Base-by-base conservation (phyloP, 768 basidiomycete species). In the Phylloporus arenicola region DNA sequence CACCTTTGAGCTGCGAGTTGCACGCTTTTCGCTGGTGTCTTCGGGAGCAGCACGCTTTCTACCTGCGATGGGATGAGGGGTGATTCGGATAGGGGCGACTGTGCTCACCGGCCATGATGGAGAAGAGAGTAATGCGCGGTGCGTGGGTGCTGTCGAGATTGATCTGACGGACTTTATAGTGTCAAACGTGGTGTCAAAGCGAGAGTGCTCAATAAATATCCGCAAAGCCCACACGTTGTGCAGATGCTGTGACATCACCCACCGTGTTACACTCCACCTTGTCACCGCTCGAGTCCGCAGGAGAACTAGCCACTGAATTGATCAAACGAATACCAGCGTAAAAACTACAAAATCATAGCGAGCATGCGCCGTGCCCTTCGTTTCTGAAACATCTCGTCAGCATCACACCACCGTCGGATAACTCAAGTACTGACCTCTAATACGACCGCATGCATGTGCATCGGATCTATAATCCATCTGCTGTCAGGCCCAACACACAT, bases 1-100 rank as follows among this genome's bases (percentile, higher is more conserved):
- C 1, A 68, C 70, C 63, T 82, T 83, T 35, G 77, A 68, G 37
- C 75, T 71, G 52, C 78, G 74, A 17, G 78, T 71, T 52, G 65
- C 68, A 40, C 66, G 66, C 49, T 62, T 68, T 44, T 48, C 66
- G 9, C 64, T 50, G 38, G 57, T 52, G 19, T 62, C 61, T 7
- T 71, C 75, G 30, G 30, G 2, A 7, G 72, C 68, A 27, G 77
- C 71, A 47, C 81, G 73, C 62, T 81, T 81, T 42, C 68, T 74
- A 57, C 74, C 73, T 70, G 30, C 0, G 52, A 29, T 45, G 4
- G 3, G 6, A 22, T 31, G 34, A 22, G 31, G 50, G 40, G 6
- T 38, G 10, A 19, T 3, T 33, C 13, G 16, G 41, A 55, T 59
- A 63, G 54, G 57, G 61, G 53, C 17, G 33, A 35, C 20, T 11